Percentiles rank a stretch among this genome's conserved stretches.
Conservation (phyloP, 2,329 filamentous ascomycete species). For the Microcyclosporella mali region DNA sequence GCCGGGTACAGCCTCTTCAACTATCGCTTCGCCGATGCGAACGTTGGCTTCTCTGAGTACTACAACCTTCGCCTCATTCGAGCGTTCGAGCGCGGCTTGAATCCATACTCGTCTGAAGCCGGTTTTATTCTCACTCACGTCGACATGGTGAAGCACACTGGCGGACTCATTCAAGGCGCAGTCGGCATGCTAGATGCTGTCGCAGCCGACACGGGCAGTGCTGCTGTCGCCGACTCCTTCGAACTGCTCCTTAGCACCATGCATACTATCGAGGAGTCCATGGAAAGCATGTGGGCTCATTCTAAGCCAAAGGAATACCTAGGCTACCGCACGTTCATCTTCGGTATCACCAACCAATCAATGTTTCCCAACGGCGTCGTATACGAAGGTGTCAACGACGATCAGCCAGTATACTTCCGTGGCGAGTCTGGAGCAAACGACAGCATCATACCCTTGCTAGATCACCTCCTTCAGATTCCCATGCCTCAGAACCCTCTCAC, state of each 20-base stretch:
- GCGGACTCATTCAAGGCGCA: slow-evolving; percentile 66
- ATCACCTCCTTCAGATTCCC: slow-evolving; percentile 75
- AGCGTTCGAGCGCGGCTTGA: slow-evolving; percentile 83
- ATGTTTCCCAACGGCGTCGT: slow-evolving; percentile 93
- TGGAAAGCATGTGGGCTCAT: slow-evolving; percentile 73
- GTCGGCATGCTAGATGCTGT: slow-evolving; percentile 58
- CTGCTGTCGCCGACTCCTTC: slow-evolving; percentile 20
- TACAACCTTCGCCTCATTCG: slow-evolving; percentile 73
- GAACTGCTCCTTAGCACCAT: slow-evolving; percentile 29
- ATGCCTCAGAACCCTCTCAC: slow-evolving; percentile 90
- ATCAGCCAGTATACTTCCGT: slow-evolving; percentile 69
- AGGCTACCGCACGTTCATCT: slow-evolving; percentile 92
- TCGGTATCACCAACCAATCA: slow-evolving; percentile 84
- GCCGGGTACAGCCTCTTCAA: slow-evolving; percentile 59
- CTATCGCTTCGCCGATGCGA: slow-evolving; percentile 54
- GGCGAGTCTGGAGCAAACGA: slow-evolving; percentile 94
- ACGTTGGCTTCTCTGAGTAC: slow-evolving; percentile 47
- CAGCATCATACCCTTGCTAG: slow-evolving; percentile 80
- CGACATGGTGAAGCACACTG: slow-evolving; percentile 87
- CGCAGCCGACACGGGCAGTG: slow-evolving; percentile 17
- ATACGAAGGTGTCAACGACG: slow-evolving; percentile 69
- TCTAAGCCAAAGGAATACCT: slow-evolving; percentile 79
- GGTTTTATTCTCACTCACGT: slow-evolving; percentile 95
- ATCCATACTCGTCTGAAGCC: slow-evolving; percentile 81
- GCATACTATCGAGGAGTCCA: slow-evolving; percentile 28